Base-by-base conservation (phyloP, 2,329 filamentous ascomycete genomes). In the Aspergillus sp. region DNA sequence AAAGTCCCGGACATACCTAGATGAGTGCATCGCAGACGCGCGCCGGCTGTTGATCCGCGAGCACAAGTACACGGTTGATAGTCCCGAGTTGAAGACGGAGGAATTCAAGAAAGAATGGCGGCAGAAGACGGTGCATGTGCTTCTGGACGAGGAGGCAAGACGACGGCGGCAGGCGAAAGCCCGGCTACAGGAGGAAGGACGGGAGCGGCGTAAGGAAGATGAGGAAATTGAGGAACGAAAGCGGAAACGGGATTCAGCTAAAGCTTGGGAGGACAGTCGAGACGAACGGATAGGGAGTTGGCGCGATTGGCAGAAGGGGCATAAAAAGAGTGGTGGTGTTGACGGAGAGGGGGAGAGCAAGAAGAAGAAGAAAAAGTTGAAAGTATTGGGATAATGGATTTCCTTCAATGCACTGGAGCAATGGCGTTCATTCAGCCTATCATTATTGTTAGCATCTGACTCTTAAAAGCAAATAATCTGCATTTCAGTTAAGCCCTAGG, bases 1-100 rank as follows among this genome's bases (percentile, higher is more conserved):
- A 73, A 96, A 96, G 71, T 80, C 88, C 63, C 88, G 93, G 50
- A 80, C 78, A 52, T 79, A 81, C 33, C 82, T 98, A 1, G 93
- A 98, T 72, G 93, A 97, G 70, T 86, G 88, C 57, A 97, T 97
- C 58, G 86, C 91, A 34, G 93, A 98, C 68, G 93, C 93, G 42
- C 88, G 93, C 60, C 91, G 93, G 80, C 80, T 98, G 38, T 76
- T 97, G 47, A 93, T 98, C 62, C 86, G 93, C 55, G 90, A 97
- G 67, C 84, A 88, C 69, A 95, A 95, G 67, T 91, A 91, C 77
- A 95, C 85, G 0, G 81, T 87, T 43, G 89, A 98, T 71, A 88
- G 83, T 55, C 82, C 85, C 45, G 93, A 97, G 71, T 85, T 74
- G 42, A 69, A 89, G 69, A 88, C 88, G 32, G 81, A 85, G 9